Percentiles rank a stretch among this genome's conserved stretches.
Conservation (phyloP, 495 filamentous ascomycete genomes). For the Saxophila tyrrhenica region DNA sequence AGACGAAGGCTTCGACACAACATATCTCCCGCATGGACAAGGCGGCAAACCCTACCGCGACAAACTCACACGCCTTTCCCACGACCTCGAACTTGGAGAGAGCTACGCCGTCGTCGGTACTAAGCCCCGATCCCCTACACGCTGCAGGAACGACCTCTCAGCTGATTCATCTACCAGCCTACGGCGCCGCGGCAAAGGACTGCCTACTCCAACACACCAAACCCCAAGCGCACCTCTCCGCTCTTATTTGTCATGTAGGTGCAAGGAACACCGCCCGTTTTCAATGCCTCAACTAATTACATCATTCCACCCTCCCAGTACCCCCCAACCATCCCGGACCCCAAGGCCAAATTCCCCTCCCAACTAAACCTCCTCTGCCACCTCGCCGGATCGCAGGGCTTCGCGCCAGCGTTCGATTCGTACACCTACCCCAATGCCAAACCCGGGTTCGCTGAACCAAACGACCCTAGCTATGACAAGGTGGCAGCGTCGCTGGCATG, state of each 20-base stretch:
- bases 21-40: conserved; percentile 45
- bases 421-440: conserved; percentile 30
- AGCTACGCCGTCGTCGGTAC: conserved; percentile 32
- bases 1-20: conserved; percentile 56
- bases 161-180: conserved; percentile 23
- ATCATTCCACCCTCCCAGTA: too few relatives aligned
- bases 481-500: conserved; percentile 39
- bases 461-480: conserved; percentile 39
- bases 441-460: conserved; percentile 41
- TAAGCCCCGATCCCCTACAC: too few relatives aligned
- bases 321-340: conserved; percentile 19
- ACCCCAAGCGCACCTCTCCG: conserved; percentile 34
- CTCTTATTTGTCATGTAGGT: too few relatives aligned
- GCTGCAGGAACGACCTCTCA: too few relatives aligned
- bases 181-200: conserved; percentile 29
- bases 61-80: conserved; percentile 32
- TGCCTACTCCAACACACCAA: conserved; percentile 27
- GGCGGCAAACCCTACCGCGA: conserved; percentile 43
- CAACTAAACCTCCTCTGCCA: conserved; percentile 37
- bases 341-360: conserved; percentile 25
- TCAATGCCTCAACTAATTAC: too few relatives aligned
- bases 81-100: conserved; percentile 27
- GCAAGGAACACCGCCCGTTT: too few relatives aligned
- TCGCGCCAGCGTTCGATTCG: conserved; percentile 37
- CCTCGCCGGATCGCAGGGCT: conserved; percentile 36